Evolutionary conservation across 306 rosid genomes (phyloP).

Genomic region (Oxytropis ochrocephala): DNA sequence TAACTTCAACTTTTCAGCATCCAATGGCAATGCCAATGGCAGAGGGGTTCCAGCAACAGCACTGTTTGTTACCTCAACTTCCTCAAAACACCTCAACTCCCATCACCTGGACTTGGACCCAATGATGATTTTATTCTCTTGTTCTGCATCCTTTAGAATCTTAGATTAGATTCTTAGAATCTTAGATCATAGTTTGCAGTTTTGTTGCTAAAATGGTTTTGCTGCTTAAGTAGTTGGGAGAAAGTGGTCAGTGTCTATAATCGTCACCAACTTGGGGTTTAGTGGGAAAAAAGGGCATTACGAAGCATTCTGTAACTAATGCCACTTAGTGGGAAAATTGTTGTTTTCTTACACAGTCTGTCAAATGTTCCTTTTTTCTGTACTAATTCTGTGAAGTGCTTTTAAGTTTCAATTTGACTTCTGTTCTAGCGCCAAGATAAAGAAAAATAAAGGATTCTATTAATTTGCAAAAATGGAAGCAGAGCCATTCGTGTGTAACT

Average conservation of each 20-base stretch:
- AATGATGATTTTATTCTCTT: constrained; percentile 5
- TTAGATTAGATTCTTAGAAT: neutral
- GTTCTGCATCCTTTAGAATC: neutral
- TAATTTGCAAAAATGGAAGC: neutral
- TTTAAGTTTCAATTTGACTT: neutral
- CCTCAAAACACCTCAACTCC: constrained; percentile 65
- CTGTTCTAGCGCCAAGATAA: neutral
- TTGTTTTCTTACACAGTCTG: neutral
- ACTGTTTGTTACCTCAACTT: constrained; percentile 64
- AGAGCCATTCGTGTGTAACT: neutral
- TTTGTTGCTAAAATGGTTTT: neutral
- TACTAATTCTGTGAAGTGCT: neutral
- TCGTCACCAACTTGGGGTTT: neutral
- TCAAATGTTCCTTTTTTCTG: neutral
- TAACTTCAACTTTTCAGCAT: neutral
- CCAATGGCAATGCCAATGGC: constrained; percentile 3
- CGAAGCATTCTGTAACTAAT: neutral
- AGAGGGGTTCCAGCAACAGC: constrained; percentile 56
- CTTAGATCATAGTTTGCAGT: neutral
- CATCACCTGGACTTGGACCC: constrained; percentile 78
- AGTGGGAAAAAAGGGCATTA: neutral
- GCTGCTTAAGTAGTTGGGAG: neutral
- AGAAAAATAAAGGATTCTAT: neutral
- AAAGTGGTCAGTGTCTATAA: neutral
- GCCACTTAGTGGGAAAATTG: neutral